Base-by-base conservation (phyloP, 2,329 filamentous ascomycete species). In the Nigrospora sphaerica region DNA sequence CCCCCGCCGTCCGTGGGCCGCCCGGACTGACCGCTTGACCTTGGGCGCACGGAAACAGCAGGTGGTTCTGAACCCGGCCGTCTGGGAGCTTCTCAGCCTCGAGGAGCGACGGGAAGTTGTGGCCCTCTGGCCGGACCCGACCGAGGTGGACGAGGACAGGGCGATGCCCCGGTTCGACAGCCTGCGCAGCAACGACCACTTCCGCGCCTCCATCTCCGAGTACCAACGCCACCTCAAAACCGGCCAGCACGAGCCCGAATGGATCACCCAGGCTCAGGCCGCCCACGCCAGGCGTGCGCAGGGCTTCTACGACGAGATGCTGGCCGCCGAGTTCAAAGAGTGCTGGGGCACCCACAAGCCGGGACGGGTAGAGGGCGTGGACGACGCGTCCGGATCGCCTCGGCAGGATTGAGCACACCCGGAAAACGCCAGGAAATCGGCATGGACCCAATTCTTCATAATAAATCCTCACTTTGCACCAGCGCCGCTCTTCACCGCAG, bases 231-330 rank as follows among this genome's bases (percentile, higher is more conserved):
- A 74, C 50, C 59, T 81, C 16, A 51, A 57, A 6, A 60, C 64
- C 33, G 77, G 77, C 4, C 69, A 67, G 32, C 73, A 79, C 47
- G 75, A 80, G 51, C 66, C 69, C 2, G 66, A 68, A 13, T 81
- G 77, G 77, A 67, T 81, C 9, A 61, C 57, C 14, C 65, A 73
- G 46, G 77, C 78, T 1, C 78, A 72, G 65, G 57, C 58, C 4
- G 77, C 78, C 1, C 74, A 79, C 49, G 64, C 68, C 45, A 64
- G 68, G 55, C 72, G 76, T 46, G 65, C 62, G 43, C 56, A 62
- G 1, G 78, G 78, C 5, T 64, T 72, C 2, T 81, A 77, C 49
- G 70, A 79, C 48, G 68, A 69, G 4, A 72, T 68, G 44, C 60
- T 77, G 31, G 58, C 65, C 11, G 54, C 60, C 3, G 68, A 68